Conservation (phyloP, 352 stramenopile genomes). For the Globisporangium nodosum region DNA sequence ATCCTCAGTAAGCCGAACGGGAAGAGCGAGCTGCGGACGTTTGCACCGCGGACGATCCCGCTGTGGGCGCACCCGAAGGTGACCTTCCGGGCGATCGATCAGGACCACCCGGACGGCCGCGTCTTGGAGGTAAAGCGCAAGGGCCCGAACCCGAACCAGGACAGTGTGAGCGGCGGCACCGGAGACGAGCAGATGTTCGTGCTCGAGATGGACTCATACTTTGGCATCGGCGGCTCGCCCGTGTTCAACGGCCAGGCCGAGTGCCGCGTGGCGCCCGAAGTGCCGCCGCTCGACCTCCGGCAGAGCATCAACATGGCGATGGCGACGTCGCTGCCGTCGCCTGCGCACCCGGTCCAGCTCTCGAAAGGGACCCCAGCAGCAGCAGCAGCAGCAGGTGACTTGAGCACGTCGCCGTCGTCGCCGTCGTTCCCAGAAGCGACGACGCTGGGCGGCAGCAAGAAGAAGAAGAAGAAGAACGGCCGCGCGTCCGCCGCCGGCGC, state of each 20-base stretch:
- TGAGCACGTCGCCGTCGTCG: conserved; percentile 4
- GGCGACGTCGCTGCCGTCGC: conserved; percentile 49
- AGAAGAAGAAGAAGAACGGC: conserved; percentile 33
- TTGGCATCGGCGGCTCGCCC: conserved; percentile 71
- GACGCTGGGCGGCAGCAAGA: conserved; percentile 18
- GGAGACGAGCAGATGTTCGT: conserved; percentile 74
- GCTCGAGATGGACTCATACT: conserved; percentile 86
- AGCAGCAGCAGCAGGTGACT: not conserved
- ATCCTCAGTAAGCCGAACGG: conserved; percentile 18
- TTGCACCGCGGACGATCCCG: conserved; percentile 49
- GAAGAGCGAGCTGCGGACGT: conserved; percentile 69
- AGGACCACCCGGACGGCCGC: conserved; percentile 38
- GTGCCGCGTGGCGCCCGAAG: conserved; percentile 26
- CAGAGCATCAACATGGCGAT: conserved; percentile 80
- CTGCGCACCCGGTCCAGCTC: conserved; percentile 9
- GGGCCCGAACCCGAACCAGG: conserved; percentile 48
- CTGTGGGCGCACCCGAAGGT: conserved; percentile 78
- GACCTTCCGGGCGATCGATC: conserved; percentile 52
- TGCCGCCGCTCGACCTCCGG: conserved; percentile 53
- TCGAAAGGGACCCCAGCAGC: not conserved
- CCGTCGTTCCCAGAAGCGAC: conserved; percentile 1
- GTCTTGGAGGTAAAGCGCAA: conserved; percentile 75
- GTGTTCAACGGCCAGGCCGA: conserved; percentile 56
- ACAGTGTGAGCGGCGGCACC: conserved; percentile 28
- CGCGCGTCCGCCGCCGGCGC: not conserved